Evolutionary conservation across 352 stramenopile genomes (phyloP).

Genomic region (Peronospora farinosa): DNA sequence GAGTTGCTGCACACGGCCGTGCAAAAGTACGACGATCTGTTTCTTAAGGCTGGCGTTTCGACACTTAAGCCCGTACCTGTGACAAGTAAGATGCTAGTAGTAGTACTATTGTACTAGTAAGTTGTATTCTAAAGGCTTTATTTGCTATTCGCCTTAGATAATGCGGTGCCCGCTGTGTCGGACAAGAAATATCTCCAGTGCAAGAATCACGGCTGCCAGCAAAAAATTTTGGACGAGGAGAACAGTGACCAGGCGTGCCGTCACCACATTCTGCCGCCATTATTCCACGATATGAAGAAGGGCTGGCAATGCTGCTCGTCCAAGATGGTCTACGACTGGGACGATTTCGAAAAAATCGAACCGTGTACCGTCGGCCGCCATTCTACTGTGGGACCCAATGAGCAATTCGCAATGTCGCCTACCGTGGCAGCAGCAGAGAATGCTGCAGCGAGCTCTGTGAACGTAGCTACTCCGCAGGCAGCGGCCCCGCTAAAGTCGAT

Average conservation of each 20-base stretch:
- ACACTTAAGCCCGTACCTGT: conserved; percentile 47
- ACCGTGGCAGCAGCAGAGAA: conserved; percentile 65
- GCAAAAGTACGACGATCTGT: conserved; percentile 84
- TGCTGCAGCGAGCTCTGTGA: conserved; percentile 26
- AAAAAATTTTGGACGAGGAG: conserved; percentile 73
- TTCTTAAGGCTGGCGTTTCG: conserved; percentile 56
- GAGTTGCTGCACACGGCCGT: conserved; percentile 73
- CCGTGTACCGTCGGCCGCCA: conserved; percentile 64
- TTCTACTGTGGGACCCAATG: conserved; percentile 57
- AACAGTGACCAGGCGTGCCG: conserved; percentile 72
- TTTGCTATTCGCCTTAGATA: conserved; percentile 13
- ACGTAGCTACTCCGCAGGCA: conserved; percentile 6
- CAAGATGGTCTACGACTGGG: conserved; percentile 93
- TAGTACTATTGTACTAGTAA: conserved; percentile 8
- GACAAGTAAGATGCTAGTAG: conserved; percentile 23
- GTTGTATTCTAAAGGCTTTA: neutral
- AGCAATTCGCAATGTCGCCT: conserved; percentile 74
- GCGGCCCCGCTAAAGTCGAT: conserved; percentile 84
- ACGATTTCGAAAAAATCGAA: conserved; percentile 90
- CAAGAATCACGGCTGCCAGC: conserved; percentile 82
- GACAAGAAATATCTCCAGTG: conserved; percentile 61
- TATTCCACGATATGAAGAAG: conserved; percentile 90
- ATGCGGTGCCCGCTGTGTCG: conserved; percentile 4
- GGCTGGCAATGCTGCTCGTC: conserved; percentile 86
- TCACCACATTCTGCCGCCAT: conserved; percentile 71